Evolutionary conservation across 345 rosid genomes (phyloP).

Genomic region (Pugionium cornutum): DNA sequence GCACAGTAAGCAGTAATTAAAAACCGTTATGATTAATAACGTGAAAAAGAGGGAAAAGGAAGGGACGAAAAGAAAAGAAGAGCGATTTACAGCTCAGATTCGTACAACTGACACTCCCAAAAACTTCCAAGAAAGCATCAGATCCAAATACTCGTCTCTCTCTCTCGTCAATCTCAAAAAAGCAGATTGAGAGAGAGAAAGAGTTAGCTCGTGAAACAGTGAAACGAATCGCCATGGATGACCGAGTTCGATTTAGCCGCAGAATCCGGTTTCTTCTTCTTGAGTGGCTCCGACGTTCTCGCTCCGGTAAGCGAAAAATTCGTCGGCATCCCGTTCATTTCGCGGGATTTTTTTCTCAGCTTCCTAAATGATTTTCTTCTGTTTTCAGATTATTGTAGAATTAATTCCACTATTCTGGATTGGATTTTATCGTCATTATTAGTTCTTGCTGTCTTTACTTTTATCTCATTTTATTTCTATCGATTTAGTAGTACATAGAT

Average conservation of each 20-base stretch:
- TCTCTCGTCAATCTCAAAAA: slow-evolving; percentile 23
- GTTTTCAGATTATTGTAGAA: slow-evolving; percentile 4
- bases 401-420: slow-evolving; percentile 14
- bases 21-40: slow-evolving; percentile 35
- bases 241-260: slow-evolving; percentile 54
- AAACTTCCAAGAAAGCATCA: slow-evolving; percentile 42
- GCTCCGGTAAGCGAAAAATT: slow-evolving; percentile 48
- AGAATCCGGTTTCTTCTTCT: slow-evolving; percentile 59
- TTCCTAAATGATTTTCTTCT: not conserved
- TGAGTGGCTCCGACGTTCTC: slow-evolving; percentile 75
- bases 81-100: slow-evolving; percentile 33
- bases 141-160: slow-evolving; percentile 32
- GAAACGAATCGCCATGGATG: slow-evolving; percentile 32
- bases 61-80: not conserved
- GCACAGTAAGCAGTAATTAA: not conserved
- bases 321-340: not conserved
- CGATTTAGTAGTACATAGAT: not conserved
- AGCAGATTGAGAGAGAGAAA: slow-evolving; percentile 30
- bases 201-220: slow-evolving; percentile 13
- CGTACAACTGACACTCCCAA: slow-evolving; percentile 36
- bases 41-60: not conserved
- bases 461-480: not conserved
- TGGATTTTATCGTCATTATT: not conserved
- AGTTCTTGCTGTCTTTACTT: slow-evolving; percentile 5
- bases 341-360: not conserved